These are phyloP conservation scores for Globisporangium viniferum DNA, from an alignment of 352 stramenopile species.

Conservation along the genomic window DNA sequence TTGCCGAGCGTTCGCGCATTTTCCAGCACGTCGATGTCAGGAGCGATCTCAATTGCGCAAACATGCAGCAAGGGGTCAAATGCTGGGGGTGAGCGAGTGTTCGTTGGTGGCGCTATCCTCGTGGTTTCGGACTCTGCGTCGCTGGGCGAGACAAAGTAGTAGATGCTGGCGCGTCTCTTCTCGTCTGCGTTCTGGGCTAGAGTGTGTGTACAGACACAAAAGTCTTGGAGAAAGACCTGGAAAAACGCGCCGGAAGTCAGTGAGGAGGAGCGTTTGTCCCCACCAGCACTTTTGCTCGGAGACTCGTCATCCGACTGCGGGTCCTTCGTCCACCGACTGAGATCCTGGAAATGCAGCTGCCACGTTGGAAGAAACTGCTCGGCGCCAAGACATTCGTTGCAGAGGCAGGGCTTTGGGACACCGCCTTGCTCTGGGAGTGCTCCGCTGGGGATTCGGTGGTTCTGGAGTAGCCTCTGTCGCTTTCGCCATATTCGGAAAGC, in stretches of 20 bases:
- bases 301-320: not conserved
- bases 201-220: conserved; percentile 19
- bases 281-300: not conserved
- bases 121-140: not conserved
- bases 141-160: conserved; percentile 28
- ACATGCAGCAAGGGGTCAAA: conserved; percentile 36
- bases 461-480: conserved; percentile 32
- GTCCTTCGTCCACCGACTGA: conserved; percentile 34
- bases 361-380: conserved; percentile 50
- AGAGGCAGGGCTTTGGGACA: conserved; percentile 43
- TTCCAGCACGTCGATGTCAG: conserved; percentile 16
- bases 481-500: conserved; percentile 41
- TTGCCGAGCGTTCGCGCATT: not conserved
- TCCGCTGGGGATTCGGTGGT: conserved; percentile 34
- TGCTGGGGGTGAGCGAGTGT: not conserved
- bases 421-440: conserved; percentile 33
- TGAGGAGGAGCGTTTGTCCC: not conserved
- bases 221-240: conserved; percentile 27
- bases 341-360: conserved; percentile 52
- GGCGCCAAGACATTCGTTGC: conserved; percentile 45
- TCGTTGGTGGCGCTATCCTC: not conserved
- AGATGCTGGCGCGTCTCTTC: conserved; percentile 15
- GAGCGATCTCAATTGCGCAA: conserved; percentile 30
- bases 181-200: conserved; percentile 10
- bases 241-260: conserved; percentile 30